Percentiles rank a stretch among this genome's conserved stretches.
These are phyloP conservation scores for Limnomonas spitsbergensis DNA, from an alignment of 139 green algal species.

Conservation along the genomic window DNA sequence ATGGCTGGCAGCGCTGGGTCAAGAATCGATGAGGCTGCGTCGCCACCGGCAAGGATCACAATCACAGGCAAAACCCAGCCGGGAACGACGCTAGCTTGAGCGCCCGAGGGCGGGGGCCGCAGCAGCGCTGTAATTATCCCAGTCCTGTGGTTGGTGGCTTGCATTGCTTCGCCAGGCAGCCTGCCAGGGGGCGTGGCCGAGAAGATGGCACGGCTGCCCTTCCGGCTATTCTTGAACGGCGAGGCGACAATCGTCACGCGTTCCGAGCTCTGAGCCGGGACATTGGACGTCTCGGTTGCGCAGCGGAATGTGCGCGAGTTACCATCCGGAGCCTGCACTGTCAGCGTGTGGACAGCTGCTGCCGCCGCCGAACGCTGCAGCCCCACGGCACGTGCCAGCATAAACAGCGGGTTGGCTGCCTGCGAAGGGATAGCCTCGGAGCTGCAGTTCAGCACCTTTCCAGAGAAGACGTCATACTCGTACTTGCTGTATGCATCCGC, in stretches of 20 bases:
- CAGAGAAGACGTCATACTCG: slow-evolving; percentile 85
- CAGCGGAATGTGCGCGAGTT: slow-evolving; percentile 75
- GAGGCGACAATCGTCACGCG: slow-evolving; percentile 76
- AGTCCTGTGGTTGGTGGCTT: slow-evolving; percentile 75
- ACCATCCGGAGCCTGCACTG: slow-evolving; percentile 62
- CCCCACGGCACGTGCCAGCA: slow-evolving; percentile 34
- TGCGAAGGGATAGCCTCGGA: slow-evolving; percentile 59
- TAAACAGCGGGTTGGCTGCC: slow-evolving; percentile 43
- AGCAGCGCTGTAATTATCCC: slow-evolving; percentile 48
- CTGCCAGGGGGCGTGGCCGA: slow-evolving; percentile 59
- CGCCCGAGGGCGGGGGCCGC: slow-evolving; percentile 47
- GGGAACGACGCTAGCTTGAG: slow-evolving; percentile 41
- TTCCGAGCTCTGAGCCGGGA: slow-evolving; percentile 71
- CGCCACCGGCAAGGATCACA: slow-evolving; percentile 61
- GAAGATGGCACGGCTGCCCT: slow-evolving; percentile 39
- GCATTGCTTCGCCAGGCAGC: slow-evolving; percentile 74
- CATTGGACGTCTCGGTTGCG: slow-evolving; percentile 67
- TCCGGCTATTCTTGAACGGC: slow-evolving; percentile 34
- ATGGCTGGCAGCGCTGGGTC: slow-evolving; percentile 73
- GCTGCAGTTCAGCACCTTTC: slow-evolving; percentile 43
- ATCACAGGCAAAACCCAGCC: slow-evolving; percentile 68
- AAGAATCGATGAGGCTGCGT: slow-evolving; percentile 74
- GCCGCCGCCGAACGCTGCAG: slow-evolving; percentile 40
- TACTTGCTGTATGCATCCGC: slow-evolving; percentile 62
- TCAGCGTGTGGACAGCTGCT: slow-evolving; percentile 65